Evolutionary conservation across 2,329 filamentous ascomycete species (phyloP).

Genomic region (Biscogniauxia marginata): DNA sequence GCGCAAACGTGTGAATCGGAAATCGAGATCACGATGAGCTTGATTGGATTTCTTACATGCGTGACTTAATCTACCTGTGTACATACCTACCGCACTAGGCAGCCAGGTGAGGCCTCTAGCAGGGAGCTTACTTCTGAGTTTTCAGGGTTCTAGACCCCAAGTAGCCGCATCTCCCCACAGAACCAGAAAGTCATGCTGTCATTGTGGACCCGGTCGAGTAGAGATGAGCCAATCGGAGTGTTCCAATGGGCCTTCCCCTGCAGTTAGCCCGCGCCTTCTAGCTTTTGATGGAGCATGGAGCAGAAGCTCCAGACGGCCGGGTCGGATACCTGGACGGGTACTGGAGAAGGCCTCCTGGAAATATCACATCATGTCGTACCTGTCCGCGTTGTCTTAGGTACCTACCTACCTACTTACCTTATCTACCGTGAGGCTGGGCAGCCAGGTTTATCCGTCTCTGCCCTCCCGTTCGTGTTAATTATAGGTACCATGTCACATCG

Average conservation of each 20-base stretch:
- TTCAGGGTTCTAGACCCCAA: constrained; percentile 3
- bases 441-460: too few relatives aligned
- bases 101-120: not conserved
- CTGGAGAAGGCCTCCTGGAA: constrained; percentile 9
- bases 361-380: constrained; percentile 12
- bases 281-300: constrained; percentile 2
- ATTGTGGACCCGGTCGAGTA: constrained; percentile 8
- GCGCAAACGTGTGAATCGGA: not conserved
- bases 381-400: too few relatives aligned
- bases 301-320: not conserved
- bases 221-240: constrained; percentile 8
- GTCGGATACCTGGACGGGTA: constrained; percentile 13
- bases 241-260: constrained; percentile 11
- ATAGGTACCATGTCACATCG: too few relatives aligned
- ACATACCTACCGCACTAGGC: not conserved
- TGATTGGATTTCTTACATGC: not conserved
- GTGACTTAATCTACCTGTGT: not conserved
- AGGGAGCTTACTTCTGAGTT: not conserved
- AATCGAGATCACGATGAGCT: not conserved
- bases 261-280: constrained; percentile 3
- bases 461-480: too few relatives aligned
- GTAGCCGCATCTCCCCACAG: constrained; percentile 6
- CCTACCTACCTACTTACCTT: too few relatives aligned
- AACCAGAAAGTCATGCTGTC: constrained; percentile 24
- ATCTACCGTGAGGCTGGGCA: too few relatives aligned